Evolutionary conservation across 1,284 basidiomycete species (phyloP), one percentile per base, ranked within the genome.

Genomic region (Ganoderma meredithae): DNA sequence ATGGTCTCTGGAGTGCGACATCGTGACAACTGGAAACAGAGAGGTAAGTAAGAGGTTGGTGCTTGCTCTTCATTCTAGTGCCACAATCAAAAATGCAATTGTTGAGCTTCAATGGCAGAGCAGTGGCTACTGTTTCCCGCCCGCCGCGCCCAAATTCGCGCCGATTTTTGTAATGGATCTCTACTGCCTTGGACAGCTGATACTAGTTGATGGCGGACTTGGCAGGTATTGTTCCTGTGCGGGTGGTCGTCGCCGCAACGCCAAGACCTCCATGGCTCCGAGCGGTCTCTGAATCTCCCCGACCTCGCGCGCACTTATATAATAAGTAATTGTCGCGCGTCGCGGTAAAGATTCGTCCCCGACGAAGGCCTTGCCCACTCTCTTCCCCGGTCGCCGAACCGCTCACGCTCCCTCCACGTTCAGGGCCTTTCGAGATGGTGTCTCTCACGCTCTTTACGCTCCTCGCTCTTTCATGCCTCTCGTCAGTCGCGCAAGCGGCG

Each of bases 361-460:
- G 58, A 60, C 58, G 39, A 40, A 60, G 58, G 58, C 58, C 58
- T 41, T 41, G 22, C 58, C 25, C 58, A 60, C 58, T 41, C 39
- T 60, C 58, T 13, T 39, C 27, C 53, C 17, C 22, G 53, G 25
- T 55, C 53, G 22, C 58, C 58, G 22, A 40, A n/a, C 56, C 56
- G 39, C n/a, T n/a, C 39, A 60, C 58, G 58, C n/a, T 60, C 58
- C 22, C 25, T 60, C 39, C 58, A 49, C 36, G 36, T 19, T 25
- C 44, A 47, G n/a, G 58, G 58, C 22, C 7, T n/a, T 41, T 40
- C 22, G 7, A 39, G 39, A 60, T 60, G 58, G 8, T 60, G 19
- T 60, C 58, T 39, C 58, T 60, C 58, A 60, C 58, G 58, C 58
- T 60, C 58, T 41, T 60, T 60, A 60, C 58, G 39, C 58, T 60